Evolutionary conservation across 2,329 filamentous ascomycete species (phyloP).

Genomic region (Cordyceps cateniannulata): DNA sequence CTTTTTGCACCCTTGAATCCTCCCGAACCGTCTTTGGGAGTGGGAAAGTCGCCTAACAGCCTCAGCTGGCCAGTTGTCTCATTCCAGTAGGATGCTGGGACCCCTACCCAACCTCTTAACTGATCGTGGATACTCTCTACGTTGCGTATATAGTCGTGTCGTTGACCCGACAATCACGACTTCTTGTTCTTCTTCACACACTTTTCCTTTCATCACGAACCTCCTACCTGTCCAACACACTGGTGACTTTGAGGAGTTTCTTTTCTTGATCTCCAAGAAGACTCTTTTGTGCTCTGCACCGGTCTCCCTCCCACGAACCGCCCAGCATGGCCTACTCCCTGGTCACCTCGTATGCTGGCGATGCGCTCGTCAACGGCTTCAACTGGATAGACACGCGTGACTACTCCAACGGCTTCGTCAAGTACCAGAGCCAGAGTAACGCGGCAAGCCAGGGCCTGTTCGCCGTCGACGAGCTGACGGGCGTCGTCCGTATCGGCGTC

Average conservation of each 20-base stretch:
- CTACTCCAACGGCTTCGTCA: slow-evolving; percentile 61
- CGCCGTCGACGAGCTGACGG: slow-evolving; percentile 32
- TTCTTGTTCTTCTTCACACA: neutral
- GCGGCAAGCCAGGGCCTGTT: slow-evolving; percentile 35
- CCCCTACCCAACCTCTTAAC: neutral
- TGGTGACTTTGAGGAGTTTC: neutral
- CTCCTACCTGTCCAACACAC: neutral
- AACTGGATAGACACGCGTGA: slow-evolving; percentile 47
- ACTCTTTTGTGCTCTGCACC: neutral
- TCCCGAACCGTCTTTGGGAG: neutral
- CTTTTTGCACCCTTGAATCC: neutral
- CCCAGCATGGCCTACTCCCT: slow-evolving; percentile 35
- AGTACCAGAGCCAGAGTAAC: slow-evolving; percentile 38
- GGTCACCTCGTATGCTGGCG: slow-evolving; percentile 35
- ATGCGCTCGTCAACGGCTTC: slow-evolving; percentile 41
- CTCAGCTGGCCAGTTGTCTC: neutral
- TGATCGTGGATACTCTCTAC: neutral
- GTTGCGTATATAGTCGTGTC: slow-evolving; percentile 4
- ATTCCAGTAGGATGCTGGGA: slow-evolving; percentile 12
- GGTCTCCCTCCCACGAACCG: neutral
- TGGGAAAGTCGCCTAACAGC: neutral
- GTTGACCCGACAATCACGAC: neutral
- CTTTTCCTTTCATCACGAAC: neutral
- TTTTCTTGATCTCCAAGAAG: neutral
- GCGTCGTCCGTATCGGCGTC: slow-evolving; percentile 40